These are phyloP conservation scores for Nannochloropsis gaditana DNA, from an alignment of 108 stramenopile species.

Conservation along the genomic window DNA sequence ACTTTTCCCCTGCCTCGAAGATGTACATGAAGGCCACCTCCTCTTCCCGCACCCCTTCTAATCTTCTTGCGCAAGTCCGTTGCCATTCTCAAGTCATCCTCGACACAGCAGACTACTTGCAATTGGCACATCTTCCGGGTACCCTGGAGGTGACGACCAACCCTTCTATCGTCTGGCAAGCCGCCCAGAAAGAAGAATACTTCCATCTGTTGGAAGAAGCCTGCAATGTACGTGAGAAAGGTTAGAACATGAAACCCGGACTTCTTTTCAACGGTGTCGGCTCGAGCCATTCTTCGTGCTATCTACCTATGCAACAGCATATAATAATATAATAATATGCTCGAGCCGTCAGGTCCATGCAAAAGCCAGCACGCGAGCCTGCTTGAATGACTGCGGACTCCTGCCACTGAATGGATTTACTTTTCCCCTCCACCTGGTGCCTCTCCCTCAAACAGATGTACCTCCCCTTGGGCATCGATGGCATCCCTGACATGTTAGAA, in stretches of 20 bases:
- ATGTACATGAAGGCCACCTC: background rate
- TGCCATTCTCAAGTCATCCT: background rate
- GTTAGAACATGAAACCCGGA: too few relatives aligned
- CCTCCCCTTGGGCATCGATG: background rate
- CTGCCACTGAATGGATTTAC: background rate
- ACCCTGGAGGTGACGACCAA: background rate
- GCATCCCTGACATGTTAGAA: constrained; percentile 5
- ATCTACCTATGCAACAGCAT: too few relatives aligned
- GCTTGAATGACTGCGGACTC: too few relatives aligned
- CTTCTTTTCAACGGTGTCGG: too few relatives aligned
- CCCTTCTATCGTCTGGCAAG: constrained; percentile 1
- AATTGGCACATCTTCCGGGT: background rate
- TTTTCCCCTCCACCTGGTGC: background rate
- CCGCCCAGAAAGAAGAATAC: background rate
- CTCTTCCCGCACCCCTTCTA: background rate
- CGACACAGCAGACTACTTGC: background rate
- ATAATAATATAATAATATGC: too few relatives aligned
- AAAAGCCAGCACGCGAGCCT: too few relatives aligned
- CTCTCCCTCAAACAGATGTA: background rate
- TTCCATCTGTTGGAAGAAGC: background rate
- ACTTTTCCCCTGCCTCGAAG: background rate
- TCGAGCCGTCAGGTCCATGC: too few relatives aligned
- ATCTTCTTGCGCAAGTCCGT: background rate
- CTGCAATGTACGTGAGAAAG: background rate
- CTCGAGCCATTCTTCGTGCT: too few relatives aligned